These are phyloP conservation scores for Grosmannia clavigera DNA, from an alignment of 2,329 filamentous ascomycete species.

Conservation along the genomic window DNA sequence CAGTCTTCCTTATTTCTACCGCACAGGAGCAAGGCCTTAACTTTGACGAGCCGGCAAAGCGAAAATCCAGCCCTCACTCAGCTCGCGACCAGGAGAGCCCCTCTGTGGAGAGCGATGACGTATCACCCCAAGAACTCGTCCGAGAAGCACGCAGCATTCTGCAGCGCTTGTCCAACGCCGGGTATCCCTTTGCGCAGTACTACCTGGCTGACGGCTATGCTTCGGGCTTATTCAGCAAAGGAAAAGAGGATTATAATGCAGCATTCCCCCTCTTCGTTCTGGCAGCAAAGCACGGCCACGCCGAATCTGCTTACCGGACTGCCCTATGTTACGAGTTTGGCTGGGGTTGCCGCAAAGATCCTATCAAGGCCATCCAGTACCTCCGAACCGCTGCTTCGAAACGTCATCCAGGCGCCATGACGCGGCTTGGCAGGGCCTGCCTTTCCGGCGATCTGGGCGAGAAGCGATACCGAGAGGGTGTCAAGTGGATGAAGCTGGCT, in stretches of 20 bases:
- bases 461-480: conserved; percentile 75
- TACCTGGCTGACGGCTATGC: conserved; percentile 91
- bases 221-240: conserved; percentile 89
- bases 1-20: conserved; percentile 82
- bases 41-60: conserved; percentile 31
- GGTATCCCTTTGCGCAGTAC: conserved; percentile 95
- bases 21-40: conserved; percentile 64
- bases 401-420: conserved; percentile 89
- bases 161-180: conserved; percentile 71
- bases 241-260: conserved; percentile 79
- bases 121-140: conserved; percentile 56
- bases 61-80: conserved; percentile 33
- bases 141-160: conserved; percentile 83
- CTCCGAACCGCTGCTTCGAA: conserved; percentile 84
- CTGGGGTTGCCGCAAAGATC: conserved; percentile 87
- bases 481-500: conserved; percentile 94
- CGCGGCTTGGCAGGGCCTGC: conserved; percentile 81
- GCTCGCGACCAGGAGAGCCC: conserved; percentile 34
- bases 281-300: conserved; percentile 92
- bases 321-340: conserved; percentile 96
- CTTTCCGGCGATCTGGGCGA: conserved; percentile 79
- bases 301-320: conserved; percentile 87
- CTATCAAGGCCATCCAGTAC: conserved; percentile 86
- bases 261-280: conserved; percentile 88
- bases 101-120: conserved; percentile 30